These are phyloP conservation scores for Echinosophora koreensis DNA, from an alignment of 306 rosid species.

Conservation along the genomic window DNA sequence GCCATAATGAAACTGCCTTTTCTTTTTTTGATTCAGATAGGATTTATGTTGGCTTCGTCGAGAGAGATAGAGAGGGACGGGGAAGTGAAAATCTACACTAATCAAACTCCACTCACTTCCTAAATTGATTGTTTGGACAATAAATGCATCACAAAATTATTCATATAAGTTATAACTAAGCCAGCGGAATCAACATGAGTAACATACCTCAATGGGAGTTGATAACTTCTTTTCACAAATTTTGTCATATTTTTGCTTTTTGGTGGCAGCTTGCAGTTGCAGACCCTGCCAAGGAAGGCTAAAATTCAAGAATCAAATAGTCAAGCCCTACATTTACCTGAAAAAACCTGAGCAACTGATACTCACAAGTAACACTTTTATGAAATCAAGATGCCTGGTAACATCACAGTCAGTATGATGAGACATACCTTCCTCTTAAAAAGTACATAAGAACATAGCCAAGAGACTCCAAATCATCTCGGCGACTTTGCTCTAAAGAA, in stretches of 20 bases:
- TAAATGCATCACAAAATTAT: not conserved
- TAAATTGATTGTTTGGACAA: not conserved
- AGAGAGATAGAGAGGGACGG: not conserved
- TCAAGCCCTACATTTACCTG: slow-evolving; percentile 32
- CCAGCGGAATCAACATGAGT: slow-evolving; percentile 3
- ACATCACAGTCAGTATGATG: slow-evolving; percentile 29
- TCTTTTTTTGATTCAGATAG: no score
- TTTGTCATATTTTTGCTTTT: slow-evolving; percentile 82
- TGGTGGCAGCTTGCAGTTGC: slow-evolving; percentile 73
- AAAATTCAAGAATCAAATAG: slow-evolving; percentile 46
- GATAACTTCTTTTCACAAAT: slow-evolving; percentile 82
- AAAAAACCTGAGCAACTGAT: slow-evolving; percentile 21
- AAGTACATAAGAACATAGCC: slow-evolving; percentile 89
- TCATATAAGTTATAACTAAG: not conserved
- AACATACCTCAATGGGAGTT: slow-evolving; percentile 78
- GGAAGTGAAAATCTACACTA: not conserved
- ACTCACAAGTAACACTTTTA: slow-evolving; percentile 24
- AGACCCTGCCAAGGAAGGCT: slow-evolving; percentile 98
- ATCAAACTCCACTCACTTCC: slow-evolving; percentile 27
- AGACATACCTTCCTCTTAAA: slow-evolving; percentile 82
- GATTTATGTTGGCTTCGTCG: no score
- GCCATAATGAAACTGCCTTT: no score
- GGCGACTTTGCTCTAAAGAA: slow-evolving; percentile 81
- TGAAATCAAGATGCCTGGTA: slow-evolving; percentile 20
- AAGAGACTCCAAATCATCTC: slow-evolving; percentile 93